These are phyloP conservation scores for Boletus reticuloceps DNA, from an alignment of 768 basidiomycete genomes.

Conservation along the genomic window DNA sequence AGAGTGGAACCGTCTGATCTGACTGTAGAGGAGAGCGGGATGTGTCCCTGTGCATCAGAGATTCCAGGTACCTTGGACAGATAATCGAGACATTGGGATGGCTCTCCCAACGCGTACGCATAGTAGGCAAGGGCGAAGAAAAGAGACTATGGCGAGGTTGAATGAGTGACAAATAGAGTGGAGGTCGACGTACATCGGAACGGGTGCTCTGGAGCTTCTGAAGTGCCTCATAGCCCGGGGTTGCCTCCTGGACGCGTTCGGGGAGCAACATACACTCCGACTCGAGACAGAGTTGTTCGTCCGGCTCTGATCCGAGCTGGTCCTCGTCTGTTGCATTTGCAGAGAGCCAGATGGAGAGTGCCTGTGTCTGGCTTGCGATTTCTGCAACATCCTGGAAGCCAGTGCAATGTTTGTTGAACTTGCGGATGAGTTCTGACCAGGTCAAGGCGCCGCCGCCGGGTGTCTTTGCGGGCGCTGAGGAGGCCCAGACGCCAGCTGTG, in stretches of 20 bases:
- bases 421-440: conserved; percentile 80
- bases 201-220: conserved; percentile 48
- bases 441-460: conserved; percentile 51
- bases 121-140: conserved; percentile 73
- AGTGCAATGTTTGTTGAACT: conserved; percentile 81
- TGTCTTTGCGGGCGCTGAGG: conserved; percentile 56
- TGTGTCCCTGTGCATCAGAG: conserved; percentile 50
- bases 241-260: conserved; percentile 58
- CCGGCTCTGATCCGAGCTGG: conserved; percentile 48
- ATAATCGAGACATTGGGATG: conserved; percentile 59
- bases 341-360: conserved; percentile 54
- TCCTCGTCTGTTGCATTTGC: conserved; percentile 53
- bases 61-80: conserved; percentile 55
- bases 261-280: conserved; percentile 57
- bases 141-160: conserved; percentile 49
- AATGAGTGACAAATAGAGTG: conserved; percentile 1
- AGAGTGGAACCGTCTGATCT: conserved; percentile 40
- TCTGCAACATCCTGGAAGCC: conserved; percentile 61
- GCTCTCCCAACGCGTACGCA: conserved; percentile 71
- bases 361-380: conserved; percentile 65
- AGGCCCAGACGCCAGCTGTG: conserved; percentile 72
- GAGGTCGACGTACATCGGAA: conserved; percentile 52
- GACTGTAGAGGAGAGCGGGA: conserved; percentile 43
- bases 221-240: conserved; percentile 51
- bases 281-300: conserved; percentile 33